Percentiles rank a stretch among this genome's conserved stretches.
These are phyloP conservation scores for Penicillium verrucosum DNA, from an alignment of 2,329 filamentous ascomycete genomes.

Conservation along the genomic window DNA sequence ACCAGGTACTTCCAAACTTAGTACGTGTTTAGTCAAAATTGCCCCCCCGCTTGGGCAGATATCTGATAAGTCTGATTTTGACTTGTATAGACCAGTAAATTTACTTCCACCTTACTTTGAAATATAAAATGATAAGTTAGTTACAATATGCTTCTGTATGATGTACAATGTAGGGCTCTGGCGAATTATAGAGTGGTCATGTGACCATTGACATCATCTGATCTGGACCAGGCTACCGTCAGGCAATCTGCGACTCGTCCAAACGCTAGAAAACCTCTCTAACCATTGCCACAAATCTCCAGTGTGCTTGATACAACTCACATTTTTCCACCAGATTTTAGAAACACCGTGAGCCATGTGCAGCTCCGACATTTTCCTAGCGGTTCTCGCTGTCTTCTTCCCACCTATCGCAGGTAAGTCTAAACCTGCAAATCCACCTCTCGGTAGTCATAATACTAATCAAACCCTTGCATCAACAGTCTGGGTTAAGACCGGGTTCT, in stretches of 20 bases:
- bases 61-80: background rate
- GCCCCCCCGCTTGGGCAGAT: conserved; percentile 2
- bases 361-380: conserved; percentile 59
- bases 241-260: conserved; percentile 3
- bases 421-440: background rate
- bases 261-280: background rate
- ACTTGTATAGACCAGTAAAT: background rate
- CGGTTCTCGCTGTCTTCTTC: conserved; percentile 60
- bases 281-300: background rate
- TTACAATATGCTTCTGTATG: background rate
- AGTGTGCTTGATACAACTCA: background rate
- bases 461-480: conserved; percentile 52
- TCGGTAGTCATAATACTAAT: conserved; percentile 29
- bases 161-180: background rate
- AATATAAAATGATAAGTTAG: background rate
- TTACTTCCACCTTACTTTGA: background rate
- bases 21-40: background rate
- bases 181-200: background rate
- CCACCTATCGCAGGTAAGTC: conserved; percentile 55
- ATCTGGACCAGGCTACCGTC: conserved; percentile 13
- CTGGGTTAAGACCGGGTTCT: conserved; percentile 95
- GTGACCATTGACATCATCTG: conserved; percentile 18
- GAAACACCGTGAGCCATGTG: conserved; percentile 47
- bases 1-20: background rate
- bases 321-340: conserved; percentile 4